Evolutionary conservation across 2,329 filamentous ascomycete species (phyloP).

Genomic region (Fonsecaea nubica): DNA sequence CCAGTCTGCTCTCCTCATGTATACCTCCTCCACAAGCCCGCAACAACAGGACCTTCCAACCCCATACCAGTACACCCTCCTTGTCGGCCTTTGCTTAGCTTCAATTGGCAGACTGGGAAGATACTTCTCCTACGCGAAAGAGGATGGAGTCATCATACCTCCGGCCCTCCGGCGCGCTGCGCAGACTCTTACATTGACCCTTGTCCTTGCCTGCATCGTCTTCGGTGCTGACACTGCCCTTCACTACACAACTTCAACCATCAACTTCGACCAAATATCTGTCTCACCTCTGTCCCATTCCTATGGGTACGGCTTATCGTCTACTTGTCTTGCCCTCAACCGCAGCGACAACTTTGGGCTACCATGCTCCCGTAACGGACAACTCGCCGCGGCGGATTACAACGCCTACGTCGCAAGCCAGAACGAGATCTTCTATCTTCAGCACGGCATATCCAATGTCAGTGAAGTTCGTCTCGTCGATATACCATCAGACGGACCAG

Average conservation of each 20-base stretch:
- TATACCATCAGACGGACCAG: slow-evolving; percentile 5
- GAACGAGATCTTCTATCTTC: slow-evolving; percentile 36
- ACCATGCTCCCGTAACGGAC: slow-evolving; percentile 34
- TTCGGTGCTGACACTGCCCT: slow-evolving; percentile 35
- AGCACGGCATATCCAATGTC: slow-evolving; percentile 31
- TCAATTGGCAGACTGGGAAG: slow-evolving; percentile 34
- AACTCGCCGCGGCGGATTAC: slow-evolving; percentile 15
- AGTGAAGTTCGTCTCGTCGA: slow-evolving; percentile 31
- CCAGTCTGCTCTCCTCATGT: slow-evolving; percentile 28
- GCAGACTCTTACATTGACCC: slow-evolving; percentile 25
- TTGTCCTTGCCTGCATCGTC: slow-evolving; percentile 33
- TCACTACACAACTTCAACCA: slow-evolving; percentile 36
- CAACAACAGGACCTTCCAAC: slow-evolving; percentile 35
- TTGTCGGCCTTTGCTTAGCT: slow-evolving; percentile 37
- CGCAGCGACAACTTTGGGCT: slow-evolving; percentile 36
- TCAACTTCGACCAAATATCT: slow-evolving; percentile 30
- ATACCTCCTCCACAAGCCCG: slow-evolving; percentile 21
- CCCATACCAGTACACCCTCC: slow-evolving; percentile 38
- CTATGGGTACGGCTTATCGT: slow-evolving; percentile 34
- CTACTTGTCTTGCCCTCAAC: slow-evolving; percentile 31
- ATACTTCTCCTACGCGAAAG: slow-evolving; percentile 34
- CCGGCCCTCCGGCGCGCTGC: slow-evolving; percentile 34
- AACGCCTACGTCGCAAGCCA: slow-evolving; percentile 27
- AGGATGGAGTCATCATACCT: slow-evolving; percentile 27
- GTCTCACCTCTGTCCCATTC: slow-evolving; percentile 12